Conservation (phyloP, 352 stramenopile species). For the Phytophthora rubi region DNA sequence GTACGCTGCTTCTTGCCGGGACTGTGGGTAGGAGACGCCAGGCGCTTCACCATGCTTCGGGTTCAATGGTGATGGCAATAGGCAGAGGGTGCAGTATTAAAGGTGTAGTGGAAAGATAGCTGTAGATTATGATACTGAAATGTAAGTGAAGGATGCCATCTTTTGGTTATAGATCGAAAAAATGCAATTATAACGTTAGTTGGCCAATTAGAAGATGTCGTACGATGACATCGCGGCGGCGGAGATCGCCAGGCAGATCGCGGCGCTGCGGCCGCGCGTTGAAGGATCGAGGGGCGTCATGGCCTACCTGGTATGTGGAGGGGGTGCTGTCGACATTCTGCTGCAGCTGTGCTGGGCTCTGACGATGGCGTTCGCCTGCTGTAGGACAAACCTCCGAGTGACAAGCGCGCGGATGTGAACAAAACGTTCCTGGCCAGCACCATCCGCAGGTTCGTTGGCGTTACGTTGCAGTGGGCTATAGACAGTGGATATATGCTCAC, state of each 20-base stretch:
- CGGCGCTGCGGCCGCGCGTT: slow-evolving; percentile 40
- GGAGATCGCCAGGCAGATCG: slow-evolving; percentile 50
- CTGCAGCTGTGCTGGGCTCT: background rate
- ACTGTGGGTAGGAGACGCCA: slow-evolving; percentile 15
- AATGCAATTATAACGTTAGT: background rate
- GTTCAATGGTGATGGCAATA: background rate
- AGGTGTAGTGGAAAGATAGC: too few species aligned
- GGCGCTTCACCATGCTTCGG: slow-evolving; percentile 35
- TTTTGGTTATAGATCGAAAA: too few species aligned
- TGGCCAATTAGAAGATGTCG: slow-evolving; percentile 23
- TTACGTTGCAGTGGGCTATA: background rate
- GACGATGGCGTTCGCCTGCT: slow-evolving; percentile 2
- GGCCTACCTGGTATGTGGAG: slow-evolving; percentile 55
- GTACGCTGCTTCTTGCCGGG: slow-evolving; percentile 43
- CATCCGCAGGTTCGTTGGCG: slow-evolving; percentile 54
- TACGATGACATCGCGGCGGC: slow-evolving; percentile 36
- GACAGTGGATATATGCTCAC: background rate
- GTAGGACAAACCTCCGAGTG: slow-evolving; percentile 29
- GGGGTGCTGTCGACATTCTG: background rate
- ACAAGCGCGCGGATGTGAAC: slow-evolving; percentile 64
- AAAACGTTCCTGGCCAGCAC: slow-evolving; percentile 71
- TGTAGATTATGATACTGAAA: too few species aligned
- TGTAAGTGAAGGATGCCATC: too few species aligned
- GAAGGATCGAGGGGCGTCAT: slow-evolving; percentile 48
- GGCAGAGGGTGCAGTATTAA: background rate